Percentiles rank a stretch among this genome's conserved stretches.
phyloP scores from a whole-genome alignment of 108 stramenopile genomes.

The Cyclotella cryptica region DNA sequence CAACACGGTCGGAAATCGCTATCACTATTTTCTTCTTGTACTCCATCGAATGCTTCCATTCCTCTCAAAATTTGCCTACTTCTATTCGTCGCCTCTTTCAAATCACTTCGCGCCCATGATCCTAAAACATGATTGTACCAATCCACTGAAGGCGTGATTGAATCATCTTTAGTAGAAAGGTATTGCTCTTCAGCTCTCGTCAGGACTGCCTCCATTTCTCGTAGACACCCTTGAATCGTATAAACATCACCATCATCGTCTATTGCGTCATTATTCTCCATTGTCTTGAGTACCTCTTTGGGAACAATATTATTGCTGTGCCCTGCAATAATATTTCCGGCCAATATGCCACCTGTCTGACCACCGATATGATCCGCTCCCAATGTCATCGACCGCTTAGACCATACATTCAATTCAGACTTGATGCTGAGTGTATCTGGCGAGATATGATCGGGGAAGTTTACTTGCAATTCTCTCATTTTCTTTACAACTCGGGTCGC shows the following conservation, averaged over 20 bases:
- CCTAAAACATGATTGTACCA: conserved; percentile 76
- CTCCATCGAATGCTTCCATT: conserved; percentile 34
- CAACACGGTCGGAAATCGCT: conserved; percentile 16
- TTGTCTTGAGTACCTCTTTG: conserved; percentile 19
- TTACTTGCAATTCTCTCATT: conserved; percentile 38
- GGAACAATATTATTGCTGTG: conserved; percentile 9
- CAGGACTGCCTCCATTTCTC: conserved; percentile 39
- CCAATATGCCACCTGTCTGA: conserved; percentile 4
- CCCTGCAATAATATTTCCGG: conserved; percentile 1
- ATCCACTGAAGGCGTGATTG: conserved; percentile 35
- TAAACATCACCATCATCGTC: conserved; percentile 14
- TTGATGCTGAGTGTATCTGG: conserved; percentile 46
- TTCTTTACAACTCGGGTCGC: conserved; percentile 45
- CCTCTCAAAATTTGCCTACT: conserved; percentile 31
- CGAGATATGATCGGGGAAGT: conserved; percentile 24
- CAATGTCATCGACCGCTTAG: conserved; percentile 38
- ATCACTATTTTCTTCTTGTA: background rate
- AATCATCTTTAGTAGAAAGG: conserved; percentile 25
- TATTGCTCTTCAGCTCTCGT: conserved; percentile 33
- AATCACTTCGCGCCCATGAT: conserved; percentile 68
- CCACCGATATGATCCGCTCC: conserved; percentile 12
- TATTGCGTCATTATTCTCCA: background rate
- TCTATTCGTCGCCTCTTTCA: conserved; percentile 30
- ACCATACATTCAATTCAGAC: conserved; percentile 47
- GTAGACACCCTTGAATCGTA: conserved; percentile 37